Evolutionary conservation across 306 rosid species (phyloP).

Genomic region (Abrus precatorius): DNA sequence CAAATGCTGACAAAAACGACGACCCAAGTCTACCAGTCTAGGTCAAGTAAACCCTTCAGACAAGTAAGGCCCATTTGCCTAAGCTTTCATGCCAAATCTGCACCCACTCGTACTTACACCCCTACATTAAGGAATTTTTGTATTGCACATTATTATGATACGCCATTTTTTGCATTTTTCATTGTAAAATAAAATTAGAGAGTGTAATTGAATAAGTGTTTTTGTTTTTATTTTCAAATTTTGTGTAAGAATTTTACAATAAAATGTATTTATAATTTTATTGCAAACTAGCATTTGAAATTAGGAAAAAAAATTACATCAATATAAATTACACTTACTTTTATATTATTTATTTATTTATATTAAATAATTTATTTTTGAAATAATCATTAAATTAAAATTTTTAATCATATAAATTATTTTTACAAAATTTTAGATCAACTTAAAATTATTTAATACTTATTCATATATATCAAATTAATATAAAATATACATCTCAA

Average conservation of each 20-base stretch:
- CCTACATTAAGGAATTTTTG: not conserved
- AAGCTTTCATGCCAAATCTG: not conserved
- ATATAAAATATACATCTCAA: no score
- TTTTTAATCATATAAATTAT: not conserved
- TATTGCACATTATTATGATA: not conserved
- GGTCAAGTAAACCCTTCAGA: constrained; percentile 45
- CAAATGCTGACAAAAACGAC: not conserved
- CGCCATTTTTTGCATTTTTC: not conserved
- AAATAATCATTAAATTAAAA: no score
- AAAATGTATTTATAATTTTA: not conserved
- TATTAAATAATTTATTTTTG: no score
- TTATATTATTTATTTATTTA: no score
- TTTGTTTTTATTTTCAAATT: not conserved
- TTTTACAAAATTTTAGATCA: not conserved
- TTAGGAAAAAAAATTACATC: not conserved
- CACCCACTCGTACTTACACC: not conserved
- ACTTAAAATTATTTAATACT: no score
- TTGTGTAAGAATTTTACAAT: not conserved
- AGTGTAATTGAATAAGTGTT: not conserved
- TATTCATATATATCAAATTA: no score
- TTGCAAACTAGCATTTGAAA: not conserved
- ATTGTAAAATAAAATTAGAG: not conserved
- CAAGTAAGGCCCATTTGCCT: not conserved
- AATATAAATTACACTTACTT: no score
- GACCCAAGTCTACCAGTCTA: constrained; percentile 48